Evolutionary conservation across 495 filamentous ascomycete genomes (phyloP).

Genomic region (Hypoxylon subgilvum): DNA sequence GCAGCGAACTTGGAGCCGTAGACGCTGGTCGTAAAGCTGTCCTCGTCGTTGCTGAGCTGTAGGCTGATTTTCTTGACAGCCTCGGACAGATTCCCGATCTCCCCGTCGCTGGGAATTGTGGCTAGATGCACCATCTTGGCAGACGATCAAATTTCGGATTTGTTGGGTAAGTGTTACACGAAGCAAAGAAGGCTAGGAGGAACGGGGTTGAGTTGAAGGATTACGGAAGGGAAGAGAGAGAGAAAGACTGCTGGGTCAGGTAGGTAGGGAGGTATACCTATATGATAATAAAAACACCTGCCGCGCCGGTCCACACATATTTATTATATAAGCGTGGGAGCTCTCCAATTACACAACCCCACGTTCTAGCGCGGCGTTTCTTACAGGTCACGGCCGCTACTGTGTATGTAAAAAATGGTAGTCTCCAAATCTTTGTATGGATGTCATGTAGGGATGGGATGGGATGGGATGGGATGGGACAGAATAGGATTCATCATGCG

Average conservation of each 20-base stretch:
- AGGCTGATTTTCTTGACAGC: constrained; percentile 56
- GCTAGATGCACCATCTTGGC: constrained; percentile 73
- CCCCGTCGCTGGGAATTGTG: constrained; percentile 58
- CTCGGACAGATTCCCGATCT: constrained; percentile 47
- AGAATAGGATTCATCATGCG: constrained; percentile 29
- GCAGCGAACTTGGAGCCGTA: constrained; percentile 85
- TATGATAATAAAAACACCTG: constrained; percentile 22
- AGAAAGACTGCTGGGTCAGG: no score
- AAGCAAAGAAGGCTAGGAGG: no score
- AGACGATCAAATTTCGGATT: not conserved
- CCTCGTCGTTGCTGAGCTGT: constrained; percentile 59
- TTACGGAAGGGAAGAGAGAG: no score
- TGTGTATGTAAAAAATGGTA: not conserved
- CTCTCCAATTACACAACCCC: constrained; percentile 37
- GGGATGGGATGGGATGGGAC: constrained; percentile 6
- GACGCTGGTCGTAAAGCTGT: constrained; percentile 74
- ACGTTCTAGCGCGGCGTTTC: constrained; percentile 33
- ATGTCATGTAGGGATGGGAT: no score
- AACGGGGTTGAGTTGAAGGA: no score
- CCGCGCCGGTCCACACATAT: not conserved
- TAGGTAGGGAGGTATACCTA: no score
- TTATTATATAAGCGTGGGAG: not conserved
- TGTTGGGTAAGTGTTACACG: not conserved
- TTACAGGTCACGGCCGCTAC: constrained; percentile 24
- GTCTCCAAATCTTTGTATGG: no score